Evolutionary conservation across 1,284 basidiomycete species (phyloP).

Genomic region (Moniliella sp.): DNA sequence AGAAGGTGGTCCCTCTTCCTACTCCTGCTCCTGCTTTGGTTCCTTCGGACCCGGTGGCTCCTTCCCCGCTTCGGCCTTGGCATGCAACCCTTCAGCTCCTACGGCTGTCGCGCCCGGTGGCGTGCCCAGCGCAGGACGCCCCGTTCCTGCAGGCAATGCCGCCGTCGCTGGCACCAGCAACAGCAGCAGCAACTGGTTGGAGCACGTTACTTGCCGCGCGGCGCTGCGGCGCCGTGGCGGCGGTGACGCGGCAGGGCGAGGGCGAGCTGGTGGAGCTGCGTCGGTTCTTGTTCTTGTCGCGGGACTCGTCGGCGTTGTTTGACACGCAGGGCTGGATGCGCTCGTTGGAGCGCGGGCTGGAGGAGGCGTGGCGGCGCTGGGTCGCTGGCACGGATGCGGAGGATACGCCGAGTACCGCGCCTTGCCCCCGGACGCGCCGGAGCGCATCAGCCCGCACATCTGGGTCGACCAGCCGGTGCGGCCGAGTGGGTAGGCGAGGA

Average conservation of each 20-base stretch:
- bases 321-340: slow-evolving; percentile 43
- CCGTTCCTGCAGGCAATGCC: background rate
- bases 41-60: slow-evolving; percentile 1
- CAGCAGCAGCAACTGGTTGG: slow-evolving; percentile 6
- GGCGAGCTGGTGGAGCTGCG: slow-evolving; percentile 11
- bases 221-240: too few species aligned
- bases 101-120: too few species aligned
- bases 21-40: background rate
- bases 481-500: too few species aligned
- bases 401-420: slow-evolving; percentile 34
- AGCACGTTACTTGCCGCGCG: too few species aligned
- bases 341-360: slow-evolving; percentile 41
- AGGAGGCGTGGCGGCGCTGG: slow-evolving; percentile 43
- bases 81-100: too few species aligned
- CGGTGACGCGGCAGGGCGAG: slow-evolving; percentile 8
- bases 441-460: slow-evolving; percentile 10
- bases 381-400: slow-evolving; percentile 40
- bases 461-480: slow-evolving; percentile 4
- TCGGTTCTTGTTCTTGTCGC: slow-evolving; percentile 37
- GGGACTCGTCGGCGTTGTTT: slow-evolving; percentile 41
- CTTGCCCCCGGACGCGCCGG: slow-evolving; percentile 2
- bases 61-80: too few species aligned
- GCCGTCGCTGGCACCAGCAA: slow-evolving; percentile 6
- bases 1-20: background rate
- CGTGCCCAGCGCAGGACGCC: slow-evolving; percentile 1